phyloP scores from a whole-genome alignment of 192 early-diverging fungal genomes.

The Mortierella hygrophila region DNA sequence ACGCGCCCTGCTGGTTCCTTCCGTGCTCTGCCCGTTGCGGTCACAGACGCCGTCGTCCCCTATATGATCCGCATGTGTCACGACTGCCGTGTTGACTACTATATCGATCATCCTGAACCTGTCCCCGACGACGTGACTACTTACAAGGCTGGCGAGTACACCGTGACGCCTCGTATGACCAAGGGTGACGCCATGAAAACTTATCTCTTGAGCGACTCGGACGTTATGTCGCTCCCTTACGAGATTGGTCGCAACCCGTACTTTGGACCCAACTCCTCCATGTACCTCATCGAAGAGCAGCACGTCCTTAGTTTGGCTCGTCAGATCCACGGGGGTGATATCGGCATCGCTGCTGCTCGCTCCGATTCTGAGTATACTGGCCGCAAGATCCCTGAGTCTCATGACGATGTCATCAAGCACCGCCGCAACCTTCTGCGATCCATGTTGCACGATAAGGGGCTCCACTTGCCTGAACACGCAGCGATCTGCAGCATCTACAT shows the following conservation, averaged over 20 bases:
- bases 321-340: constrained; percentile 6
- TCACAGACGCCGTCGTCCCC: too few relatives aligned
- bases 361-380: constrained; percentile 6
- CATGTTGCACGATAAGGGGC: neutral
- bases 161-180: constrained; percentile 5
- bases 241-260: constrained; percentile 17
- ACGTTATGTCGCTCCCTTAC: constrained; percentile 14
- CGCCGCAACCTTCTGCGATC: constrained; percentile 9
- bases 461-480: neutral
- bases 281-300: constrained; percentile 15
- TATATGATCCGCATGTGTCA: neutral
- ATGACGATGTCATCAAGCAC: neutral
- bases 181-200: constrained; percentile 9
- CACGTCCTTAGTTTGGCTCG: neutral
- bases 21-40: neutral
- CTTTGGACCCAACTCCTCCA: neutral
- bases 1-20: neutral
- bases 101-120: neutral
- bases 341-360: neutral
- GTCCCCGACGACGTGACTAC: neutral
- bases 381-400: constrained; percentile 8
- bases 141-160: neutral
- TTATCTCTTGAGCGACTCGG: constrained; percentile 2
- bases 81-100: constrained; percentile 1
- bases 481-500: constrained; percentile 13